phyloP scores from a whole-genome alignment of 768 basidiomycete genomes.

The Tulasnella sp. region DNA sequence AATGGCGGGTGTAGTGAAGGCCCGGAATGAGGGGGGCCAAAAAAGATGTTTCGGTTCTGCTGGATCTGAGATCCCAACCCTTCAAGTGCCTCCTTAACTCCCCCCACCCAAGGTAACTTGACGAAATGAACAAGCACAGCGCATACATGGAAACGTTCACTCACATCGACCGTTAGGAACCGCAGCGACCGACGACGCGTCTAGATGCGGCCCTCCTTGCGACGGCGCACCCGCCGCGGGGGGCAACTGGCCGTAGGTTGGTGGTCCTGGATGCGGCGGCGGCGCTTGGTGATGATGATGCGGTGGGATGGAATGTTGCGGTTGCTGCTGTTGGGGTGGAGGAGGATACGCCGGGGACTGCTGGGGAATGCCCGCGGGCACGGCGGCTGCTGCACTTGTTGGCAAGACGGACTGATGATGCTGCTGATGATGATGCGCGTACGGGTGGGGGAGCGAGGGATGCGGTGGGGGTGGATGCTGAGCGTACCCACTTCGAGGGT shows the following conservation, averaged over 20 bases:
- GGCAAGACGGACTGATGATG: not conserved
- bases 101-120: slow-evolving; percentile 3
- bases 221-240: not conserved
- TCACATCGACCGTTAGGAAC: slow-evolving; percentile 4
- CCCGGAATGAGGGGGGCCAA: not conserved
- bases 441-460: not conserved
- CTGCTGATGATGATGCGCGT: not conserved
- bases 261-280: slow-evolving; percentile 33
- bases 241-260: slow-evolving; percentile 29
- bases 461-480: not conserved
- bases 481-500: slow-evolving; percentile 17
- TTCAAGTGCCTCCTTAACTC: not conserved
- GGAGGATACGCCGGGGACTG: slow-evolving; percentile 30
- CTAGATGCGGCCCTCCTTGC: not conserved
- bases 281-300: slow-evolving; percentile 24
- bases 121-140: not conserved
- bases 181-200: not conserved
- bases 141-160: not conserved
- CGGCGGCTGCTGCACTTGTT: not conserved
- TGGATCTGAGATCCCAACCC: not conserved
- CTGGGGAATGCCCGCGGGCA: slow-evolving; percentile 31
- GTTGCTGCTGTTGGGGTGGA: slow-evolving; percentile 32
- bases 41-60: not conserved
- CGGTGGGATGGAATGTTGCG: slow-evolving; percentile 29
- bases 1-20: not conserved